A percentile compares a stretch with the other conserved stretches of the same genome.
Conservation (phyloP, 495 filamentous ascomycete genomes). For the Chaetomium tenue region DNA sequence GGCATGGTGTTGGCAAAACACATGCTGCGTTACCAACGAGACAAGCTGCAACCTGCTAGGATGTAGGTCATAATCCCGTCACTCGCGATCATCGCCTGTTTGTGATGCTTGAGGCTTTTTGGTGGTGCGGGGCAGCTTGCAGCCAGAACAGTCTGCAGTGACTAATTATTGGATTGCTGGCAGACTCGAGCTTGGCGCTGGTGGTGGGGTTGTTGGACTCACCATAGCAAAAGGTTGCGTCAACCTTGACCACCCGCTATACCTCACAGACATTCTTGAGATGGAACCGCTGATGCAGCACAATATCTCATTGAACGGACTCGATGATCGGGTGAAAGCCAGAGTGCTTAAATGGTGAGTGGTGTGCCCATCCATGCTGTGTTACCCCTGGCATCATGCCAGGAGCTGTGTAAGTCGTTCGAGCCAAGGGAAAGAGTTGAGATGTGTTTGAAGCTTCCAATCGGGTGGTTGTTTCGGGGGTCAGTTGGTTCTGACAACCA, state of each 20-base stretch:
- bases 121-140: slow-evolving; percentile 5
- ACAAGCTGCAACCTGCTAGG: slow-evolving; percentile 58
- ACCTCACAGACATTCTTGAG: slow-evolving; percentile 80
- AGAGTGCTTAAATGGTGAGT: slow-evolving; percentile 72
- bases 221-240: slow-evolving; percentile 60
- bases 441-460: not conserved
- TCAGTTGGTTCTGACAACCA: slow-evolving; percentile 28
- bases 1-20: slow-evolving; percentile 85
- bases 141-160: not conserved
- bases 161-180: slow-evolving; percentile 20
- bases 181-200: slow-evolving; percentile 90
- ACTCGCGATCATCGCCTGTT: not conserved
- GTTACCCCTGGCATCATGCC: slow-evolving; percentile 6
- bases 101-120: not conserved
- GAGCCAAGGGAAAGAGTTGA: not conserved
- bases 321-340: slow-evolving; percentile 59
- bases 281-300: slow-evolving; percentile 80
- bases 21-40: slow-evolving; percentile 66
- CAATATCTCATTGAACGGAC: slow-evolving; percentile 76
- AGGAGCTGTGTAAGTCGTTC: not conserved
- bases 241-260: slow-evolving; percentile 51
- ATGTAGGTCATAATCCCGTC: slow-evolving; percentile 61
- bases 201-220: slow-evolving; percentile 81
- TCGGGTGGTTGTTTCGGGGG: slow-evolving; percentile 12
- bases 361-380: slow-evolving; percentile 15